Percentiles rank a stretch among this genome's conserved stretches.
These are phyloP conservation scores for Pugionium cornutum DNA, from an alignment of 345 rosid species.

Conservation along the genomic window DNA sequence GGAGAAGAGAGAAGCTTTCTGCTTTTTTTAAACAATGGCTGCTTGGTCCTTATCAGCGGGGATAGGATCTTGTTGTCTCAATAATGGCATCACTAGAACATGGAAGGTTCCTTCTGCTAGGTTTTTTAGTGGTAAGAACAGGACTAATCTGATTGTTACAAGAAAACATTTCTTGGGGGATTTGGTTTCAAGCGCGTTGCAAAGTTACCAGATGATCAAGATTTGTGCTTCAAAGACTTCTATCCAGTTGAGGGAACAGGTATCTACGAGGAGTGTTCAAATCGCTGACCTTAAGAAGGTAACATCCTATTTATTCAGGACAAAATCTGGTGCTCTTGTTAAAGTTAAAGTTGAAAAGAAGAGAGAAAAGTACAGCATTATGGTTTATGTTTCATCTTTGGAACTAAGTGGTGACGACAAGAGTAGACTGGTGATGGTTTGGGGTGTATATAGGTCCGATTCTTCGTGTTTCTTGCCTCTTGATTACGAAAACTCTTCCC, in stretches of 20 bases:
- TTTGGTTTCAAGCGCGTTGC: conserved; percentile 25
- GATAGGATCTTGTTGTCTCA: conserved; percentile 38
- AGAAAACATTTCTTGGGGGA: conserved; percentile 38
- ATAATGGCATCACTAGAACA: conserved; percentile 39
- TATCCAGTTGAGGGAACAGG: conserved; percentile 45
- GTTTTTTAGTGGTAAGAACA: conserved; percentile 32
- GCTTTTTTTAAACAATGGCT: conserved; percentile 48
- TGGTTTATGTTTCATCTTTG: conserved; percentile 61
- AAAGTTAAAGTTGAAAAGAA: conserved; percentile 60
- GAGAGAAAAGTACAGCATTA: conserved; percentile 53
- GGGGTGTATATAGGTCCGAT: conserved; percentile 77
- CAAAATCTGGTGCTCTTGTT: conserved; percentile 67
- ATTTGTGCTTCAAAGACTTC: conserved; percentile 56
- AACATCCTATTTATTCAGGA: conserved; percentile 63
- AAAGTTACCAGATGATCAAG: conserved; percentile 41
- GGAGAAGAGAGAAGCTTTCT: conserved; percentile 24
- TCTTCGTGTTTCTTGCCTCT: conserved; percentile 55
- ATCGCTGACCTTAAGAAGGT: conserved; percentile 47
- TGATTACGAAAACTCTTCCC: conserved; percentile 43
- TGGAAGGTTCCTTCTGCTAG: conserved; percentile 43
- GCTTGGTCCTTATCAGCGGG: conserved; percentile 47
- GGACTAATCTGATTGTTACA: conserved; percentile 26
- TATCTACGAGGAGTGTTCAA: conserved; percentile 37
- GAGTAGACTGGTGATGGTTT: conserved; percentile 50
- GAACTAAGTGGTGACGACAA: conserved; percentile 39